phyloP scores from a whole-genome alignment of 1,139 yeast genomes.

The Magnusiomyces tetraspermus region DNA sequence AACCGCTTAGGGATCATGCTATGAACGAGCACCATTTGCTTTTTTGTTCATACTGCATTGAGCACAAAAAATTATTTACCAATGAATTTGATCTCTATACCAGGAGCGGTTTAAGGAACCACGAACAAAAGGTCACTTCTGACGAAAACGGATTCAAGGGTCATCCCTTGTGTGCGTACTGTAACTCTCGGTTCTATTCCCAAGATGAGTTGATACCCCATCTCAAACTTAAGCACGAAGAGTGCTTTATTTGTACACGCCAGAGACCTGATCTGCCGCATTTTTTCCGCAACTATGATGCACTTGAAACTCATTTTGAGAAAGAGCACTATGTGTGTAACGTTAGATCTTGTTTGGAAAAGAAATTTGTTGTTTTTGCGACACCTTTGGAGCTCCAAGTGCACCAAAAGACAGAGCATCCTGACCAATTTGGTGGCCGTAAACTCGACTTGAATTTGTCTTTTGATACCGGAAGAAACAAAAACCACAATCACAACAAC shows the following conservation, averaged over 20 bases:
- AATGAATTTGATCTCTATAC: constrained; percentile 58
- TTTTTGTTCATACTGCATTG: constrained; percentile 68
- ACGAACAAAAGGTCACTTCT: constrained; percentile 49
- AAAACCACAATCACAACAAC: too few relatives aligned
- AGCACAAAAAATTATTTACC: constrained; percentile 68
- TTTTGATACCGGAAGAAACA: too few relatives aligned
- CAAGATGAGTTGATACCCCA: constrained; percentile 80
- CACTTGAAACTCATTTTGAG: constrained; percentile 62
- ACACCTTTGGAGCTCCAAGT: constrained; percentile 82
- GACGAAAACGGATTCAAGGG: constrained; percentile 68
- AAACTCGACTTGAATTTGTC: too few relatives aligned
- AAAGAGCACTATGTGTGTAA: constrained; percentile 68
- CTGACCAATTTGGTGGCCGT: constrained; percentile 37
- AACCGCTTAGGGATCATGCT: constrained; percentile 56
- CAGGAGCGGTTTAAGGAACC: constrained; percentile 54
- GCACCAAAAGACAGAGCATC: constrained; percentile 47
- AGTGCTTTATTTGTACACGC: constrained; percentile 78
- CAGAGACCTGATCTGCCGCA: constrained; percentile 55
- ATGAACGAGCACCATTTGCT: constrained; percentile 48
- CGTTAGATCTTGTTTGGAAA: constrained; percentile 75
- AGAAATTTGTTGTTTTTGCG: constrained; percentile 82
- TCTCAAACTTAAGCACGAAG: constrained; percentile 75
- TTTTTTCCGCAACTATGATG: constrained; percentile 56
- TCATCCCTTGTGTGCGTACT: constrained; percentile 83
- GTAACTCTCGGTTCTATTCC: constrained; percentile 71